Evolutionary conservation across 73 alveolate species (phyloP), one percentile per base, ranked within the genome.

Genomic region (Stentor roeselii): DNA sequence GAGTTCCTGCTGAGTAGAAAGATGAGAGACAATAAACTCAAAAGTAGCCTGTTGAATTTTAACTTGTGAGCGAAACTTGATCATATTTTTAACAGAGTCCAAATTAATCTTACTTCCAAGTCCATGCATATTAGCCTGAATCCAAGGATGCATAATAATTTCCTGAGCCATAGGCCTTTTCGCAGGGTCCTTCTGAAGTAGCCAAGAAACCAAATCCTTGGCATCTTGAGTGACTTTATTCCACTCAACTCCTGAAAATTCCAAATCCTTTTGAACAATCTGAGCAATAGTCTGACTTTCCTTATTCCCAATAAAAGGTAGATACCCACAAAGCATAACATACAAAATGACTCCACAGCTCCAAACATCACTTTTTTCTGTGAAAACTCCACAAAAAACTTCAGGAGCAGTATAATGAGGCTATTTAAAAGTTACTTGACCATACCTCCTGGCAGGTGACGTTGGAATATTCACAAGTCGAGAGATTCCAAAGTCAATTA

Each of bases 391-490:
- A 59, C 61, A 60, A 78, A 92, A 84, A 35, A 92, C 95, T 85
- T 94, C 98, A 14, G 98, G 98, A 4, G 98, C 95, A n/a, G 90
- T 90, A 76, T 92, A 94, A 84, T 92, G 27, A 61, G 82, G n/a
- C n/a, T n/a, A n/a, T n/a, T n/a, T n/a, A n/a, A n/a, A n/a, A n/a
- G n/a, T n/a, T n/a, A n/a, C 67, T 50, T 6, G 6, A 50, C 67
- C 58, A 61, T 30, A 61, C 15, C 27, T 61, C 82, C 27, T 11
- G 14, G 82, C 38, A 6, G 15, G 6, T 61, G 6, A 6, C 11
- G 59, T 61, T 14, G 21, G 21, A 14, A 14, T 35, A 30, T 61
- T 30, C 6, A 11, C 6, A 61, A n/a, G 6, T 14, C 38, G 6
- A 11, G 82, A 50, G 21, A 21, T 61, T 11, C 82, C 37, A 61